These are phyloP conservation scores for Penicillium sp. DNA, from an alignment of 2,329 filamentous ascomycete species.

Conservation along the genomic window DNA sequence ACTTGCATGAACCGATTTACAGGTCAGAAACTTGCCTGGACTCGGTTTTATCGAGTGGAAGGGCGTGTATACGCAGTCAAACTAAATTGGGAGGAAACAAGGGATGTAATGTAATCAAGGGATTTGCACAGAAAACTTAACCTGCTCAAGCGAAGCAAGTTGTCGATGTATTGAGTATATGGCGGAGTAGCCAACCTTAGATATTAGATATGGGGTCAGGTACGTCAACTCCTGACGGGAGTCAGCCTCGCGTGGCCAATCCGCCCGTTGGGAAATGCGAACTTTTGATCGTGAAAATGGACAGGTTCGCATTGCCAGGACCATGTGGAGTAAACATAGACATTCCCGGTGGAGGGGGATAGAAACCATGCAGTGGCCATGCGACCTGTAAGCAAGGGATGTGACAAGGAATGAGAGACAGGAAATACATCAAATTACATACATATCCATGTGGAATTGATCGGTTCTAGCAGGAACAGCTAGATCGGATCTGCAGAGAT, in stretches of 20 bases:
- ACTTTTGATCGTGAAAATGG: not conserved
- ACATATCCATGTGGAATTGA: not conserved
- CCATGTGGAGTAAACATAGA: conserved; percentile 8
- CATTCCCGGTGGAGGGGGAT: conserved; percentile 5
- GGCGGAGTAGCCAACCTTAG: not conserved
- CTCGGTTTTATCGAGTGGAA: not conserved
- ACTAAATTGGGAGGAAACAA: conserved; percentile 9
- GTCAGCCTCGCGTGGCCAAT: not conserved
- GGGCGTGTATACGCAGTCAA: not conserved
- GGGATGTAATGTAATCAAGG: conserved; percentile 8
- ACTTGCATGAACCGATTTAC: conserved; percentile 6
- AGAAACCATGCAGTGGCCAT: conserved; percentile 12
- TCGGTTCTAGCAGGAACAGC: not conserved
- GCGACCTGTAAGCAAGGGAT: conserved; percentile 11
- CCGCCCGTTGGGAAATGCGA: not conserved
- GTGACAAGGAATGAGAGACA: conserved; percentile 2
- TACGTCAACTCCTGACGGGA: not conserved
- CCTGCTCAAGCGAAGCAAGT: not conserved
- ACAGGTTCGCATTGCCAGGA: not conserved
- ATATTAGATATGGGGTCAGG: not conserved
- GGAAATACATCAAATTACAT: not conserved
- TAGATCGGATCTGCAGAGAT: not conserved
- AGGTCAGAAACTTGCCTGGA: conserved; percentile 11
- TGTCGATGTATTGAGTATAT: not conserved
- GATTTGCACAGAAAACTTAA: not conserved